Conservation (phyloP, 2,329 filamentous ascomycete species). For the Hypoxylon sp. region DNA sequence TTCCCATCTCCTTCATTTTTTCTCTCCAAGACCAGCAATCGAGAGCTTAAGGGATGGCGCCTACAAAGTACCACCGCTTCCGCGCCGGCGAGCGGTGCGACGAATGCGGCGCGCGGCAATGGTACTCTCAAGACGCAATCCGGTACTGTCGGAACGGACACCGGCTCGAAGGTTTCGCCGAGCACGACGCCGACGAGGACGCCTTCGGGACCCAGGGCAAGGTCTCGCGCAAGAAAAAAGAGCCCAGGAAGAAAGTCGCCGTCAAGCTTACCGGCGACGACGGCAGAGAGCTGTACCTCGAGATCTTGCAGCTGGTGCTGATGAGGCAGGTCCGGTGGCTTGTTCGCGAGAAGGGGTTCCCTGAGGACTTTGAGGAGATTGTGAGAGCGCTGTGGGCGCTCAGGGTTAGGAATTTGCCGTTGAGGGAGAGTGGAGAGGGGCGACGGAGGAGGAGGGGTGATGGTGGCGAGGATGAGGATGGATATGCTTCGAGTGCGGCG, state of each 20-base stretch:
- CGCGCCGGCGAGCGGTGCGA: conserved; percentile 69
- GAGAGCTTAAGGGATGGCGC: conserved; percentile 55
- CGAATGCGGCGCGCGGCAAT: conserved; percentile 79
- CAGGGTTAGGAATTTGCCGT: conserved; percentile 70
- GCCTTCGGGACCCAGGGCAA: conserved; percentile 75
- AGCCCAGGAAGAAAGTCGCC: conserved; percentile 67
- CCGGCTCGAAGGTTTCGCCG: conserved; percentile 77
- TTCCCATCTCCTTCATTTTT: neutral
- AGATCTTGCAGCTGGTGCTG: conserved; percentile 86
- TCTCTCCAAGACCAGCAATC: neutral
- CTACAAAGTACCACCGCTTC: conserved; percentile 65
- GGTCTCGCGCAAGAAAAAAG: conserved; percentile 70
- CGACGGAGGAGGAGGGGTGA: conserved; percentile 52
- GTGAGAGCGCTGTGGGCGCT: conserved; percentile 90
- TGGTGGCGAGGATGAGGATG: conserved; percentile 31
- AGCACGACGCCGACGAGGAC: conserved; percentile 73
- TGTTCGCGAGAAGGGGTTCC: conserved; percentile 75
- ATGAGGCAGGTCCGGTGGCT: conserved; percentile 86
- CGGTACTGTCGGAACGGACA: conserved; percentile 87
- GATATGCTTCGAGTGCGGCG: conserved; percentile 55
- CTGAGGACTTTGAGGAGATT: conserved; percentile 81
- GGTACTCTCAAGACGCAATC: conserved; percentile 81
- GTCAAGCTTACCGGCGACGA: conserved; percentile 74
- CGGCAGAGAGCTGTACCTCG: conserved; percentile 84
- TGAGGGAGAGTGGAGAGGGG: conserved; percentile 62